Conservation (phyloP, 768 basidiomycete species). For the Dentipellis sp. region DNA sequence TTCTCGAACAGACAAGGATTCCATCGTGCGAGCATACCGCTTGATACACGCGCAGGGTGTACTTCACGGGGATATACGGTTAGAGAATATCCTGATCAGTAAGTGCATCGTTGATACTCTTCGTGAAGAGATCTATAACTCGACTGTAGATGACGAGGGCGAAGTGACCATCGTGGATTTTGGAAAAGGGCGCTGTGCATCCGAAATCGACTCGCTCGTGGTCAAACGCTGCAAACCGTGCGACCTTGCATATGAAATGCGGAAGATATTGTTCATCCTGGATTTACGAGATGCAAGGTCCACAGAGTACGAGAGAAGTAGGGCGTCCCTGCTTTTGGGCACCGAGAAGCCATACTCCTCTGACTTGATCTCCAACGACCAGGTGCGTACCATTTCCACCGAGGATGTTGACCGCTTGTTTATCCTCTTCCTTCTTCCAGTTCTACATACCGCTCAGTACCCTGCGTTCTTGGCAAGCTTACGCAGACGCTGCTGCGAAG, state of each 20-base stretch:
- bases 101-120: background rate
- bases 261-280: constrained; percentile 46
- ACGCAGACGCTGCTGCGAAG: constrained; percentile 5
- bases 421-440: background rate
- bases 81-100: constrained; percentile 40
- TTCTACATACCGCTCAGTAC: constrained; percentile 5
- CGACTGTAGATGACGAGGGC: constrained; percentile 30
- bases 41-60: constrained; percentile 29
- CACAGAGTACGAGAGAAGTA: constrained; percentile 7
- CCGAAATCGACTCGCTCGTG: constrained; percentile 21
- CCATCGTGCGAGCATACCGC: constrained; percentile 39
- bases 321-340: background rate
- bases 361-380: background rate
- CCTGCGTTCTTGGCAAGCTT: constrained; percentile 10
- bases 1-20: constrained; percentile 42
- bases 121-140: background rate
- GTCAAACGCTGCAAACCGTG: constrained; percentile 27
- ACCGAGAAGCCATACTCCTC: background rate
- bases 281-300: constrained; percentile 31
- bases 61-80: constrained; percentile 21
- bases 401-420: too few species aligned
- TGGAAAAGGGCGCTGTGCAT: constrained; percentile 26
- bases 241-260: constrained; percentile 43
- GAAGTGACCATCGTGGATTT: constrained; percentile 39
- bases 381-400: background rate